phyloP scores from a whole-genome alignment of 805 yeast species.

The Metschnikowia reukaufii region DNA sequence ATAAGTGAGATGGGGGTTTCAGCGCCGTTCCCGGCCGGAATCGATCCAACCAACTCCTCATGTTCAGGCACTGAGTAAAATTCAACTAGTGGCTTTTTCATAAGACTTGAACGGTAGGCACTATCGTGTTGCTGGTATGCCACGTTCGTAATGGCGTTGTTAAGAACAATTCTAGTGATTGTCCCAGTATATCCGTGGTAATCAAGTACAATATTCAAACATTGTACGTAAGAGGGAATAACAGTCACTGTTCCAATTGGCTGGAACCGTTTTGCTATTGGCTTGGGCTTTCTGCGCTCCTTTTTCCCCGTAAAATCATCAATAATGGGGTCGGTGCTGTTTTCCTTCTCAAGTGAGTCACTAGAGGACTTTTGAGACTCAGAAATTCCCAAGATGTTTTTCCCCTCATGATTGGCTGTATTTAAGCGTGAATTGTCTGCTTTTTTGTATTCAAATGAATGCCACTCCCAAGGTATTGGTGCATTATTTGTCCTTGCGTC shows the following conservation, averaged over 20 bases:
- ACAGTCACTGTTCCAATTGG: conserved; percentile 11
- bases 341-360: not conserved
- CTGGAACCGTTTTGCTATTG: conserved; percentile 14
- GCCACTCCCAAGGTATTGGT: conserved; percentile 10
- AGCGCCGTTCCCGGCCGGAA: conserved; percentile 1
- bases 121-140: conserved; percentile 14
- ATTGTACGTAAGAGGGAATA: conserved; percentile 19
- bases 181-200: conserved; percentile 23
- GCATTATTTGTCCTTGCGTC: not conserved
- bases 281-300: conserved; percentile 15
- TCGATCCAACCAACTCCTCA: conserved; percentile 9
- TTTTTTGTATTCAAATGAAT: conserved; percentile 1
- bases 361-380: not conserved
- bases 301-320: conserved; percentile 1
- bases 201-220: conserved; percentile 23
- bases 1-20: conserved; percentile 5
- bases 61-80: conserved; percentile 1
- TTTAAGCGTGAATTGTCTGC: not conserved
- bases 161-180: conserved; percentile 13
- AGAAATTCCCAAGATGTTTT: not conserved
- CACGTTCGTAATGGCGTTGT: conserved; percentile 17
- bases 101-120: conserved; percentile 1
- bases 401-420: not conserved
- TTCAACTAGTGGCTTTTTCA: conserved; percentile 9
- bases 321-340: not conserved